Percentiles rank a stretch among this genome's conserved stretches.
Evolutionary conservation across 768 basidiomycete genomes (phyloP).

Genomic region (Candolleomyces efflorescens): DNA sequence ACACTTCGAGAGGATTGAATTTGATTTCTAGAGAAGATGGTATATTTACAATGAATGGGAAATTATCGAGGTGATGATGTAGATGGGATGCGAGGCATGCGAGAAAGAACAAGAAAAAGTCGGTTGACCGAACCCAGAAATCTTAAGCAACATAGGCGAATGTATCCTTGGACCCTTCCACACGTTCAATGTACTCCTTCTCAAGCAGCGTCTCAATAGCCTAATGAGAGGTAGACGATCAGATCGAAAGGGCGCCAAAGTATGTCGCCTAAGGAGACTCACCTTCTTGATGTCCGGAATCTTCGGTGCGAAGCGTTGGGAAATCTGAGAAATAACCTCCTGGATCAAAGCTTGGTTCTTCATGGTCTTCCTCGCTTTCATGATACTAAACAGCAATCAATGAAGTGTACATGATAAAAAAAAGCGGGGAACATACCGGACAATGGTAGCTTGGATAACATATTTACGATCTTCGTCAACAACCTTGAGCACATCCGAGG

Average conservation of each 20-base stretch:
- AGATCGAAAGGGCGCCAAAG: neutral
- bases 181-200: conserved; percentile 97
- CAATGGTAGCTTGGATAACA: conserved; percentile 92
- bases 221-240: conserved; percentile 39
- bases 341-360: conserved; percentile 89
- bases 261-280: conserved; percentile 6
- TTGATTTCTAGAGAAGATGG: neutral
- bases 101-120: conserved; percentile 4
- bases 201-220: conserved; percentile 91
- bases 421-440: conserved; percentile 45
- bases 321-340: conserved; percentile 88
- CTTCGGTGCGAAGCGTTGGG: conserved; percentile 86
- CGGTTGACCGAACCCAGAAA: conserved; percentile 6
- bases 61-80: neutral
- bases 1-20: neutral
- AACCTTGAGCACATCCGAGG: conserved; percentile 86
- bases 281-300: conserved; percentile 98
- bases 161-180: conserved; percentile 84
- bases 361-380: conserved; percentile 95
- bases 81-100: neutral
- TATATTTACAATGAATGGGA: neutral
- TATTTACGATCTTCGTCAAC: conserved; percentile 98
- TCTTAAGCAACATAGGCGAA: conserved; percentile 74
- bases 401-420: neutral
- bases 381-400: conserved; percentile 51